A percentile compares a stretch with the other conserved stretches of the same genome.
These are phyloP conservation scores for Fusarium cyanostomum DNA, from an alignment of 2,329 filamentous ascomycete species.

Conservation along the genomic window DNA sequence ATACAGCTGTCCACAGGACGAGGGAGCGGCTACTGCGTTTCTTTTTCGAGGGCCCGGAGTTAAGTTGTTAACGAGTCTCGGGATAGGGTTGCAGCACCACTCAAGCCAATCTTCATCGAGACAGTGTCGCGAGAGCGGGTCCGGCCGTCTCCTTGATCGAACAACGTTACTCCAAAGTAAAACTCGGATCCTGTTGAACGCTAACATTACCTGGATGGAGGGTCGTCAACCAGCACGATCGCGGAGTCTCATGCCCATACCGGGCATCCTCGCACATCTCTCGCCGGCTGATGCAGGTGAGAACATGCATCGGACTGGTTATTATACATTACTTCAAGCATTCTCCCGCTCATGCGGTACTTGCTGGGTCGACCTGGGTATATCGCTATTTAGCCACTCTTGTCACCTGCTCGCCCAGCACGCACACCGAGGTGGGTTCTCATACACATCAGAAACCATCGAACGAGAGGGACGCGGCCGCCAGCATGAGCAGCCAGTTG, in stretches of 20 bases:
- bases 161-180: slow-evolving; percentile 16
- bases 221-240: slow-evolving; percentile 12
- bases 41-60: slow-evolving; percentile 2
- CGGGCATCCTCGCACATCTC: neutral
- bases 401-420: neutral
- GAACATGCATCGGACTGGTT: slow-evolving; percentile 10
- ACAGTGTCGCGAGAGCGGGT: slow-evolving; percentile 6
- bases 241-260: slow-evolving; percentile 7
- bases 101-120: neutral
- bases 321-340: neutral
- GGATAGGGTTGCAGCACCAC: slow-evolving; percentile 7
- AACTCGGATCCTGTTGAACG: slow-evolving; percentile 26
- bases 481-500: neutral
- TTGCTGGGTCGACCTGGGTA: neutral
- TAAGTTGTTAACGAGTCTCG: neutral
- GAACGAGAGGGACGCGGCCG: neutral
- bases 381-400: neutral
- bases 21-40: slow-evolving; percentile 12
- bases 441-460: neutral
- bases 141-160: slow-evolving; percentile 28
- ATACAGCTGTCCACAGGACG: neutral
- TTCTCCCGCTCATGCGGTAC: slow-evolving; percentile 5
- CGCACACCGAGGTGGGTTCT: neutral
- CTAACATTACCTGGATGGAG: slow-evolving; percentile 6
- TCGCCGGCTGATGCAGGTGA: slow-evolving; percentile 12